phyloP scores from a whole-genome alignment of 208 protist species.

The Trichomonas vaginalis region DNA sequence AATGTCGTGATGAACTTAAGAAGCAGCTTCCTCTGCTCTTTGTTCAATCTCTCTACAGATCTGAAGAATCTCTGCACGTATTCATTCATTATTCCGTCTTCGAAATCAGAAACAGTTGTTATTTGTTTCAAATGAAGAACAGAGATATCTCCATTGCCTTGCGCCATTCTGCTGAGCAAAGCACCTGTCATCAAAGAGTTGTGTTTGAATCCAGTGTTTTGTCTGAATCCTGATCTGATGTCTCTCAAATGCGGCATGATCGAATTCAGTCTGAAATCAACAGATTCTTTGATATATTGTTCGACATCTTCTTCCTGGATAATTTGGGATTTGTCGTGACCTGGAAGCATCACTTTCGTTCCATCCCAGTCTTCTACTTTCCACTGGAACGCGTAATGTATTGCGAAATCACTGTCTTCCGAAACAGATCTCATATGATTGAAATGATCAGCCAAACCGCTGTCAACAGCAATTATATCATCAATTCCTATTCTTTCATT shows the following conservation, averaged over 20 bases:
- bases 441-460: not conserved
- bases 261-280: not conserved
- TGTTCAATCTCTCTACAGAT: not conserved
- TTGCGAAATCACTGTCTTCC: not conserved
- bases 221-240: not conserved
- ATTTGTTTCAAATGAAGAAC: not conserved
- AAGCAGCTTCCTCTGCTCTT: not conserved
- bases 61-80: not conserved
- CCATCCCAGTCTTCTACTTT: not conserved
- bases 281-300: not conserved
- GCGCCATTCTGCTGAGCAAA: not conserved
- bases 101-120: not conserved
- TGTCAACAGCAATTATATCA: not conserved
- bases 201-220: not conserved
- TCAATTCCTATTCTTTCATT: not conserved
- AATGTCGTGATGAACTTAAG: constrained; percentile 14
- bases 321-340: not conserved
- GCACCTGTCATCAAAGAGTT: not conserved
- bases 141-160: not conserved
- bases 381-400: not conserved
- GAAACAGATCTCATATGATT: not conserved
- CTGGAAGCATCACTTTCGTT: not conserved
- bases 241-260: not conserved
- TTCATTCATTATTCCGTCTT: not conserved
- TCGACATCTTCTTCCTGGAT: not conserved